A percentile compares a stretch with the other conserved stretches of the same genome.
phyloP scores from a whole-genome alignment of 2,329 filamentous ascomycete genomes.

The Microcyclospora pomicola region DNA sequence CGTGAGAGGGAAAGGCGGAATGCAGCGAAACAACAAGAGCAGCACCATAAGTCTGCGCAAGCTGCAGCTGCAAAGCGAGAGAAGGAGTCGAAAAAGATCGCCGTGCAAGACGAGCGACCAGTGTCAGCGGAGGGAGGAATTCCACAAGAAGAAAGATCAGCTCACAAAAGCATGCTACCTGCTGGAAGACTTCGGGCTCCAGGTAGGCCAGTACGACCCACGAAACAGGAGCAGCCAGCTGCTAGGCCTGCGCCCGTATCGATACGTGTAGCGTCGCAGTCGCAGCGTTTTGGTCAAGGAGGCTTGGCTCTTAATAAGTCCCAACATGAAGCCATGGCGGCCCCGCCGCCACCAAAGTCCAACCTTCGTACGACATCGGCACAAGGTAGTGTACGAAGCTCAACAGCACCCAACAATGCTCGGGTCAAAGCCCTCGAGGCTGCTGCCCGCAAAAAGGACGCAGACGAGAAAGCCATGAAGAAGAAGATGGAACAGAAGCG shows the following conservation, averaged over 20 bases:
- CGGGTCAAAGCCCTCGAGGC: constrained; percentile 47
- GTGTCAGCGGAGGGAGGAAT: constrained; percentile 14
- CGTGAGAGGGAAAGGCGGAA: constrained; percentile 59
- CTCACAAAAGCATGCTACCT: constrained; percentile 35
- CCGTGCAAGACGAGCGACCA: constrained; percentile 11
- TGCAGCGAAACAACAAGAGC: constrained; percentile 43
- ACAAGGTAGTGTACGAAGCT: constrained; percentile 30
- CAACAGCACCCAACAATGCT: constrained; percentile 37
- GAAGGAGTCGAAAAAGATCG: constrained; percentile 19
- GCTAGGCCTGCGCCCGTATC: constrained; percentile 54
- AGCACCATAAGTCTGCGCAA: constrained; percentile 25
- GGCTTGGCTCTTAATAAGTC: constrained; percentile 13
- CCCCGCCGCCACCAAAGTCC: constrained; percentile 37
- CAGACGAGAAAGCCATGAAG: constrained; percentile 66
- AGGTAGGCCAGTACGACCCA: constrained; percentile 23
- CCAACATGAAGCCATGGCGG: constrained; percentile 16
- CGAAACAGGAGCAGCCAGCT: constrained; percentile 36
- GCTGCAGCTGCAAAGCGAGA: constrained; percentile 24
- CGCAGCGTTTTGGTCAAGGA: constrained; percentile 23
- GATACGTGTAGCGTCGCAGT: constrained; percentile 47
- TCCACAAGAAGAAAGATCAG: constrained; percentile 24
- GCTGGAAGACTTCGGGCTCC: constrained; percentile 23
- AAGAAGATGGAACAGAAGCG: constrained; percentile 69
- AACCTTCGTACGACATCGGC: constrained; percentile 56
- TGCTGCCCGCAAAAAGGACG: constrained; percentile 70